phyloP scores from a whole-genome alignment of 2,329 filamentous ascomycete genomes.

The Alternaria novae-zelandiae region DNA sequence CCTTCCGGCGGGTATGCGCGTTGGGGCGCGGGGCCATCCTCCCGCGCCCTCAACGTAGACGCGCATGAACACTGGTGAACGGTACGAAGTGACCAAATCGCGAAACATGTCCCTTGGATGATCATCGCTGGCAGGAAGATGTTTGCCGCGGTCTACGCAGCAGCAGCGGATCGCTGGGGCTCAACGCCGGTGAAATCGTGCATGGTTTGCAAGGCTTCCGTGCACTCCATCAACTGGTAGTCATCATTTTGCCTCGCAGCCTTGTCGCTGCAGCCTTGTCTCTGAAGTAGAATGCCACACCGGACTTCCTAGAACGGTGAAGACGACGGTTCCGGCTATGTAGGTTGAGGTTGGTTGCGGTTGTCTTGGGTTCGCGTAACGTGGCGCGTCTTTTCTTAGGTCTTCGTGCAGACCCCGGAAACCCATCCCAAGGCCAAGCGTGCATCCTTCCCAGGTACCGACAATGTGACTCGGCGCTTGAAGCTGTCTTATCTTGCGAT shows the following conservation, averaged over 20 bases:
- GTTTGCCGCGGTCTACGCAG: neutral
- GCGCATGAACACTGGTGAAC: slow-evolving; percentile 4
- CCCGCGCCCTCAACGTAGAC: slow-evolving; percentile 4
- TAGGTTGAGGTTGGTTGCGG: neutral
- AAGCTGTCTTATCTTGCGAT: neutral
- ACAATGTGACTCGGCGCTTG: neutral
- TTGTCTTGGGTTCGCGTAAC: neutral
- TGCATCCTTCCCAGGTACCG: neutral
- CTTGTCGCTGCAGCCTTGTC: neutral
- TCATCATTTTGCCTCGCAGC: neutral
- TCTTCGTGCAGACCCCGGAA: neutral
- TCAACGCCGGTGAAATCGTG: neutral
- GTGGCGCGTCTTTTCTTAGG: slow-evolving; percentile 10
- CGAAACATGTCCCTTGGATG: neutral
- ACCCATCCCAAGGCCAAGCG: neutral
- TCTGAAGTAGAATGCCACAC: neutral
- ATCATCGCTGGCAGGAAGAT: neutral
- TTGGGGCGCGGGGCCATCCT: slow-evolving; percentile 7
- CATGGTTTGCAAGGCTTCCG: neutral
- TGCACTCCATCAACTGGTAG: neutral
- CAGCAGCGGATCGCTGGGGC: neutral
- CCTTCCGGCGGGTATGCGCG: slow-evolving; percentile 9
- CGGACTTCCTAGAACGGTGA: neutral
- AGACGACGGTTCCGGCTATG: neutral
- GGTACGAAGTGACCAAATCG: neutral